Evolutionary conservation across 23 red algal genomes (phyloP), one percentile per base, ranked within the genome.

Genomic region (Pyropia haitanensis): DNA sequence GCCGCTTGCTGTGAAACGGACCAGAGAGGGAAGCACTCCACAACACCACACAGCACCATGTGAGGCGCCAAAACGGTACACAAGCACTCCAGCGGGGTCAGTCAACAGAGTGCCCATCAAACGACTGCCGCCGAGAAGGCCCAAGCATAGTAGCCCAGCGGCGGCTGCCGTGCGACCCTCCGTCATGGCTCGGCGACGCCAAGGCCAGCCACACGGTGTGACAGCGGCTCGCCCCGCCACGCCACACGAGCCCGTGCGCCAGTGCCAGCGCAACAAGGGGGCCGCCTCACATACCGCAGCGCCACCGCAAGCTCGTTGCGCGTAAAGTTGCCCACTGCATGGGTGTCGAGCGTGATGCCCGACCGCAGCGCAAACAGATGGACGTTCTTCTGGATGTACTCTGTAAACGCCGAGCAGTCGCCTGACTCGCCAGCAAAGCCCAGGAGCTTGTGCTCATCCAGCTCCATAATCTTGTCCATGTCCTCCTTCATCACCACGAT

Each of bases 401-500:
- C 92, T 12, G 74, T 85, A 44, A 96, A 96, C 51, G 90, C 76
- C 18, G 80, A 57, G 46, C 77, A 76, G 69, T 89, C 85, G 26
- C 86, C 86, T 5, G 80, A 70, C 30, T 75, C 78, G 52, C 92
- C 92, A 19, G 73, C 85, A 20, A 82, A 74, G 23, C 75, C 77
- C 57, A 96, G 76, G 48, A 86, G 53, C 32, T 82, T 81, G 39
- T 89, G 79, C 44, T 75, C 49, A 71, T 96, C 92, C 17, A 96
- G 79, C 23, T 68, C 84, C 52, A 72, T 54, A 13, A 96, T 89
- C 77, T 96, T 96, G 77, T 96, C 92, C 61, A 83, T 54, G 21
- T 90, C 83, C 7, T 89, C 85, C 76, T 96, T 96, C 92, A 96
- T 96, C 18, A 96, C 85, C 18, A 96, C 81, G 48, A 96, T 77